phyloP scores from a whole-genome alignment of 768 basidiomycete species.

The Collybia mongolica region DNA sequence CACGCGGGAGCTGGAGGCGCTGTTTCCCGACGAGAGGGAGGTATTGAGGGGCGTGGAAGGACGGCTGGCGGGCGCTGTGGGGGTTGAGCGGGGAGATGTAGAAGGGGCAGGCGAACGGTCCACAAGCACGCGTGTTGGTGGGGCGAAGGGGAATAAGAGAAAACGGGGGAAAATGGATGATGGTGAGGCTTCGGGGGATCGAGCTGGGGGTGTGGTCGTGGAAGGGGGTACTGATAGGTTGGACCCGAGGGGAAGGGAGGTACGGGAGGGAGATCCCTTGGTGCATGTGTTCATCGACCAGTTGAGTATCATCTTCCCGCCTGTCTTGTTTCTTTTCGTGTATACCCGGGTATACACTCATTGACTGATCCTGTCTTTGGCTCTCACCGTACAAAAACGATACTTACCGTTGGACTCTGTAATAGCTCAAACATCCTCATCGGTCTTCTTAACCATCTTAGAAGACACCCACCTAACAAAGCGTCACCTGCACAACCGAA shows the following conservation, averaged over 20 bases:
- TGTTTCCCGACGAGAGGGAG: constrained; percentile 9
- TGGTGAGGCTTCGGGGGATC: neutral
- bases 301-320: too few relatives aligned
- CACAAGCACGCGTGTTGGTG: neutral
- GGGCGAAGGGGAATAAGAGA: constrained; percentile 6
- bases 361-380: neutral
- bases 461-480: constrained; percentile 41
- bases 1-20: constrained; percentile 1
- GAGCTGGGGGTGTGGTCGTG: neutral
- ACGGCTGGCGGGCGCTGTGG: constrained; percentile 2
- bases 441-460: constrained; percentile 71
- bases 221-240: constrained; percentile 24
- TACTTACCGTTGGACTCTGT: constrained; percentile 37
- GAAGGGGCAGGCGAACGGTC: too few relatives aligned
- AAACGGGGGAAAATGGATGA: constrained; percentile 1
- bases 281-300: constrained; percentile 59
- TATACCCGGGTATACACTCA: too few relatives aligned
- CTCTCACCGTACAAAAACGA: constrained; percentile 9
- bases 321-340: constrained; percentile 7
- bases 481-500: constrained; percentile 2
- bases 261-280: constrained; percentile 29
- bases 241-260: constrained; percentile 33
- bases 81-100: too few relatives aligned
- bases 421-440: constrained; percentile 85
- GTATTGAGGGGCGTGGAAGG: constrained; percentile 10